Percentiles rank a stretch among this genome's conserved stretches.
phyloP scores from a whole-genome alignment of 345 rosid species.

The Melastoma malabathricum region DNA sequence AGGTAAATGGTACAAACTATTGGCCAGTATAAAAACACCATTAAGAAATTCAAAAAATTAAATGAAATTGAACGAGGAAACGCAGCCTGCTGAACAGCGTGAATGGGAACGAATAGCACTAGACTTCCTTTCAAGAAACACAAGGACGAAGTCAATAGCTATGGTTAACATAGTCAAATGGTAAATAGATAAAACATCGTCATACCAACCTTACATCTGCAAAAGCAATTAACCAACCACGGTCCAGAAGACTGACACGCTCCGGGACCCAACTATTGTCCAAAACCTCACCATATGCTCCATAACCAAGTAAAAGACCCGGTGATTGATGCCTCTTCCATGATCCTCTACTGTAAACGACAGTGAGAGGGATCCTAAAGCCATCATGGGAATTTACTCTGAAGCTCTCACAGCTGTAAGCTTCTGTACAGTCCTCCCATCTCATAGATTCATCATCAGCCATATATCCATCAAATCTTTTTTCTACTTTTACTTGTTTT shows the following conservation, averaged over 20 bases:
- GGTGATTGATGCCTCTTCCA: conserved; percentile 52
- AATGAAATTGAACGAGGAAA: no score
- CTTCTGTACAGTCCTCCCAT: conserved; percentile 43
- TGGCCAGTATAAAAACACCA: no score
- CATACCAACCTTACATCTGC: conserved; percentile 79
- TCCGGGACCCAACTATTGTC: conserved; percentile 71
- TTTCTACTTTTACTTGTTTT: conserved; percentile 5
- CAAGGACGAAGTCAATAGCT: neutral
- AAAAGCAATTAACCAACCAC: conserved; percentile 89
- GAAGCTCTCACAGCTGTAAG: conserved; percentile 53
- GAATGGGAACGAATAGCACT: no score
- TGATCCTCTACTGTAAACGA: conserved; percentile 50
- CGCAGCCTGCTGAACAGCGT: no score
- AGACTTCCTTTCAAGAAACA: no score
- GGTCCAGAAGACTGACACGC: conserved; percentile 72
- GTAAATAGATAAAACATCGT: neutral
- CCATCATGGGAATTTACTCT: conserved; percentile 71
- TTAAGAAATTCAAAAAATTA: no score
- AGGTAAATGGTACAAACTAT: no score
- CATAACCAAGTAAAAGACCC: conserved; percentile 67
- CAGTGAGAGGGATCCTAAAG: conserved; percentile 58
- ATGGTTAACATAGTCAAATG: neutral
- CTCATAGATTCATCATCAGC: conserved; percentile 11
- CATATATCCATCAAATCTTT: conserved; percentile 9
- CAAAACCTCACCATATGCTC: conserved; percentile 80